Base-by-base conservation (phyloP, 139 green algal genomes). In the Yamagishiella unicocca region DNA sequence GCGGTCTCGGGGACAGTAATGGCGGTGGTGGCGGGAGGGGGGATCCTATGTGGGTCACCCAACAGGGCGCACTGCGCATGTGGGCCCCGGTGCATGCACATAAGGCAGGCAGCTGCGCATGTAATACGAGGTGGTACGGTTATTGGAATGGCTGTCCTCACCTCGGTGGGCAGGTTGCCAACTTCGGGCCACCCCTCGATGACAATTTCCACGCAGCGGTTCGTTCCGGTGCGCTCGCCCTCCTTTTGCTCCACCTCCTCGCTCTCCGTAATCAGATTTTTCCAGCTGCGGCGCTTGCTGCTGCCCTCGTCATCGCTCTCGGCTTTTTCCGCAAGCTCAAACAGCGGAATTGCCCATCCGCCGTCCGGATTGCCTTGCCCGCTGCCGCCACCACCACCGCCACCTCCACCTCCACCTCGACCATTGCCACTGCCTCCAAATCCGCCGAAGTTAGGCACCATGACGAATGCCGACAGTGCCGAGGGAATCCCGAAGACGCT, bases 111-210 rank as follows among this genome's bases (percentile, higher is more conserved):
- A n/a, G n/a, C n/a, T n/a, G n/a, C n/a, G n/a, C n/a, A n/a, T n/a
- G n/a, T n/a, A n/a, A n/a, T n/a, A n/a, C n/a, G n/a, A n/a, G n/a
- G n/a, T n/a, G n/a, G n/a, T n/a, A n/a, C n/a, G n/a, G n/a, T n/a
- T n/a, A n/a, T 12, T 58, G 50, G 50, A 58, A 58, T n/a, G n/a
- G 50, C 50, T 25, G 17, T 58, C 50, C 50, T 58, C 70, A 83
- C 58, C 90, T 71, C 72, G 89, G 78, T 87, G 27, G 92, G 92
- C 68, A 95, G 81, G 27, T 89, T 82, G n/a, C 90, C 90, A 25
- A 93, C 89, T 33, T 89, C 73, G 0, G 92, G 92, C 92, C 92
- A 95, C 24, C 92, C 92, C 82, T 95, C 92, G 66, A 95, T 92
- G 40, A 92, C 89, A 35, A 95, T 84, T 75, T 95, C 92, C n/a